Percentiles rank a stretch among this genome's conserved stretches.
phyloP scores from a whole-genome alignment of 768 basidiomycete species.

The Boletus sp. region DNA sequence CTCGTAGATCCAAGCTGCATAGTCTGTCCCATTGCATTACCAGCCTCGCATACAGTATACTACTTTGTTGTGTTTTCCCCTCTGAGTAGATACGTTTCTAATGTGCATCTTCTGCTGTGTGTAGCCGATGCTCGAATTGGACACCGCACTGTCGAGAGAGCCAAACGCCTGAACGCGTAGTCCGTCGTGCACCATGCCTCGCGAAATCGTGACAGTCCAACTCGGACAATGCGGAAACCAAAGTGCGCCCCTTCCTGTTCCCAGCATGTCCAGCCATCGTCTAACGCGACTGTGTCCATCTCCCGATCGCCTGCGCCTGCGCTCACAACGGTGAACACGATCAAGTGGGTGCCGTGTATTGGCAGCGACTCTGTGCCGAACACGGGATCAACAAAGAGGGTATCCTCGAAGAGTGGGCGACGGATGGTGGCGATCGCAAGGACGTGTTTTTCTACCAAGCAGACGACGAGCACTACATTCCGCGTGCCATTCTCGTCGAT shows the following conservation, averaged over 20 bases:
- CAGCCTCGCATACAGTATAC: conserved; percentile 18
- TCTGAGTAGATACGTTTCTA: conserved; percentile 15
- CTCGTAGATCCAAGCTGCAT: conserved; percentile 27
- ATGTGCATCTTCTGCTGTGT: conserved; percentile 20
- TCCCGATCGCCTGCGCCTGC: not conserved
- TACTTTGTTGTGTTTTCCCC: conserved; percentile 18
- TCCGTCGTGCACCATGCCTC: conserved; percentile 53
- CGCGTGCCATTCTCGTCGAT: conserved; percentile 93
- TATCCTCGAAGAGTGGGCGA: conserved; percentile 95
- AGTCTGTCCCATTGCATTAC: conserved; percentile 16
- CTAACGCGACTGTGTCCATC: conserved; percentile 1
- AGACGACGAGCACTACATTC: conserved; percentile 99
- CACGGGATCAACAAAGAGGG: conserved; percentile 97
- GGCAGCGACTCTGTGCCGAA: conserved; percentile 97
- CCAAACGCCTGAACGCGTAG: conserved; percentile 14
- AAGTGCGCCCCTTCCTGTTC: conserved; percentile 46
- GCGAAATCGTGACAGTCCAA: conserved; percentile 80
- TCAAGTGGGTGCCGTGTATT: conserved; percentile 93
- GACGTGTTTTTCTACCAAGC: conserved; percentile 99
- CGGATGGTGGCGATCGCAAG: conserved; percentile 92
- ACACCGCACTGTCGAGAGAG: too few species aligned
- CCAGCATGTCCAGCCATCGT: not conserved
- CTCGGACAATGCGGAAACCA: conserved; percentile 93
- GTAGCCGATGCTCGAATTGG: too few species aligned
- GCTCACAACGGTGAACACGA: not conserved